These are phyloP conservation scores for Erucastrum elatum DNA, from an alignment of 345 rosid genomes.

Conservation along the genomic window DNA sequence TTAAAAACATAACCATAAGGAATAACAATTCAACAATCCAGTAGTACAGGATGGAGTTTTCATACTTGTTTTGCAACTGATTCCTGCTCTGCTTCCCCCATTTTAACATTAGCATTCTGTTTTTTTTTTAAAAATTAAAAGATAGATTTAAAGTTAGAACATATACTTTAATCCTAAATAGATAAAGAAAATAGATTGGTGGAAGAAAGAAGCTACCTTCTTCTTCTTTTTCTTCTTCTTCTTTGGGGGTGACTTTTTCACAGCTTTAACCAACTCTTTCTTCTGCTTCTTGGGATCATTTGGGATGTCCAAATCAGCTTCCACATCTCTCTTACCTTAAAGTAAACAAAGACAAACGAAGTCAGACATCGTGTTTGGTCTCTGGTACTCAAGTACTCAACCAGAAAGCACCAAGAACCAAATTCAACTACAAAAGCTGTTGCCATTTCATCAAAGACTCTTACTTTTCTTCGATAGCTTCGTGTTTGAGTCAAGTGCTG, in stretches of 20 bases:
- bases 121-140: background rate
- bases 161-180: background rate
- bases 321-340: slow-evolving; percentile 69
- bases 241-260: slow-evolving; percentile 39
- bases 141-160: background rate
- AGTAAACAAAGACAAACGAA: background rate
- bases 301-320: slow-evolving; percentile 45
- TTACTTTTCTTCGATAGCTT: slow-evolving; percentile 56
- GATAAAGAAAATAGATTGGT: background rate
- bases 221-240: slow-evolving; percentile 18
- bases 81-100: slow-evolving; percentile 51
- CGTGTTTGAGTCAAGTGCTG: slow-evolving; percentile 32
- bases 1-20: background rate
- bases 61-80: slow-evolving; percentile 35
- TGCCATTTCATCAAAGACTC: background rate
- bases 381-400: background rate
- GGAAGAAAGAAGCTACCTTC: slow-evolving; percentile 36
- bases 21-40: background rate
- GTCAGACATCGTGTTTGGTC: background rate
- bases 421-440: background rate
- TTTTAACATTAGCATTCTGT: slow-evolving; percentile 51
- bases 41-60: background rate
- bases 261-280: slow-evolving; percentile 41
- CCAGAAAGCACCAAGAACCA: background rate
- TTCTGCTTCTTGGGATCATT: slow-evolving; percentile 63